A percentile compares a stretch with the other conserved stretches of the same genome.
Evolutionary conservation across 257 asterid genomes (phyloP).

Genomic region (Solanum commersonii): DNA sequence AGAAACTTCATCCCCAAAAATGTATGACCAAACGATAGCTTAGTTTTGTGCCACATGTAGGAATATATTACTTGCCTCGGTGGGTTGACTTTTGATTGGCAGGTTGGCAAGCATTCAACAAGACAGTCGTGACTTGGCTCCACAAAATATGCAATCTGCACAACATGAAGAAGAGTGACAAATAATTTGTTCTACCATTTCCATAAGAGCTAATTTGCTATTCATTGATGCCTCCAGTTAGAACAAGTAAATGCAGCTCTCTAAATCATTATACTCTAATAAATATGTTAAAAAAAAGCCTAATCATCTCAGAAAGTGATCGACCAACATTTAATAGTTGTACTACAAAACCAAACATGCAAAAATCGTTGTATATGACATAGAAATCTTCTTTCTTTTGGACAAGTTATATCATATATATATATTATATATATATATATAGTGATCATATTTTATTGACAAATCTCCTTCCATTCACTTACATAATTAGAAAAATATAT

Average conservation of each 20-base stretch:
- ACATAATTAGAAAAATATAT: neutral
- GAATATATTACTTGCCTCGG: conserved; percentile 46
- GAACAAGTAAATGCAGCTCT: neutral
- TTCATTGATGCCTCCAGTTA: neutral
- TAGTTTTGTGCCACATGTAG: neutral
- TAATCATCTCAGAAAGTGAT: neutral
- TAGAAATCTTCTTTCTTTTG: neutral
- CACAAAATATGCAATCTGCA: conserved; percentile 71
- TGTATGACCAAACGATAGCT: neutral
- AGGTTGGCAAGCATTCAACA: conserved; percentile 78
- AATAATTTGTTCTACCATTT: neutral
- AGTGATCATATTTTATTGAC: neutral
- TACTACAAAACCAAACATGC: neutral
- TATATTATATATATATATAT: neutral
- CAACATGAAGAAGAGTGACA: neutral
- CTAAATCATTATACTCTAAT: neutral
- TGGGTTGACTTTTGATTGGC: conserved; percentile 69
- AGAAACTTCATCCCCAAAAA: neutral
- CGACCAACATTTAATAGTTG: no score
- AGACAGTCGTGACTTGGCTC: conserved; percentile 67
- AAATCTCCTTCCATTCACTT: neutral
- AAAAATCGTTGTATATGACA: neutral
- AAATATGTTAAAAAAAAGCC: neutral
- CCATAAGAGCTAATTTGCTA: neutral
- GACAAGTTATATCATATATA: neutral